Evolutionary conservation across 495 filamentous ascomycete species (phyloP).

Genomic region (Ascobolus immersus): DNA sequence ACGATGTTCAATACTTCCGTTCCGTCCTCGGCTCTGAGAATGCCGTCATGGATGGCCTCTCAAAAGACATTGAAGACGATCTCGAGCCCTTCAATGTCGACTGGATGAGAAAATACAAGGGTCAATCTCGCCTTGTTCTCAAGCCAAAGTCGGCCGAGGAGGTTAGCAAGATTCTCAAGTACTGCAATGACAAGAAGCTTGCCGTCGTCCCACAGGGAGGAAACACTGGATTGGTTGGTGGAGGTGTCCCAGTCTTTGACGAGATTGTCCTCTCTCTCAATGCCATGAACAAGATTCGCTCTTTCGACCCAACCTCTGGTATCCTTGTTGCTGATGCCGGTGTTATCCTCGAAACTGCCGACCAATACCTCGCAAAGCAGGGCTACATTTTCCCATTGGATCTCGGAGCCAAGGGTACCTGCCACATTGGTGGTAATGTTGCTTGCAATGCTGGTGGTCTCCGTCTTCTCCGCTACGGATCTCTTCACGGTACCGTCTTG

Average conservation of each 20-base stretch:
- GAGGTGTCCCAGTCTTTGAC: slow-evolving; percentile 86
- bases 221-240: slow-evolving; percentile 85
- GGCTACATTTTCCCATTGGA: slow-evolving; percentile 81
- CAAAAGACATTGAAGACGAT: slow-evolving; percentile 41
- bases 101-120: slow-evolving; percentile 98
- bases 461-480: slow-evolving; percentile 72
- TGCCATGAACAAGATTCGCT: slow-evolving; percentile 70
- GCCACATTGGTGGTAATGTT: slow-evolving; percentile 96
- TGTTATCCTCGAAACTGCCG: slow-evolving; percentile 67
- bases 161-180: slow-evolving; percentile 63
- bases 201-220: slow-evolving; percentile 96
- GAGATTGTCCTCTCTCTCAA: slow-evolving; percentile 82
- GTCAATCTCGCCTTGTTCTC: slow-evolving; percentile 62
- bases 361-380: slow-evolving; percentile 53
- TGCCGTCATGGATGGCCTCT: slow-evolving; percentile 54
- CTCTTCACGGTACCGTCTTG: slow-evolving; percentile 73
- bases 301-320: slow-evolving; percentile 81
- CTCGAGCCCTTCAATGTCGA: slow-evolving; percentile 84
- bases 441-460: slow-evolving; percentile 87
- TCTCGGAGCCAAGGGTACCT: slow-evolving; percentile 87
- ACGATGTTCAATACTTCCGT: slow-evolving; percentile 62
- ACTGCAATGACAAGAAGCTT: slow-evolving; percentile 75
- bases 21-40: slow-evolving; percentile 44
- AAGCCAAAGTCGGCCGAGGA: slow-evolving; percentile 63
- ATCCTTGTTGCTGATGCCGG: slow-evolving; percentile 74